These are phyloP conservation scores for Ajuga chamaepitys DNA, from an alignment of 257 asterid genomes.

Conservation along the genomic window DNA sequence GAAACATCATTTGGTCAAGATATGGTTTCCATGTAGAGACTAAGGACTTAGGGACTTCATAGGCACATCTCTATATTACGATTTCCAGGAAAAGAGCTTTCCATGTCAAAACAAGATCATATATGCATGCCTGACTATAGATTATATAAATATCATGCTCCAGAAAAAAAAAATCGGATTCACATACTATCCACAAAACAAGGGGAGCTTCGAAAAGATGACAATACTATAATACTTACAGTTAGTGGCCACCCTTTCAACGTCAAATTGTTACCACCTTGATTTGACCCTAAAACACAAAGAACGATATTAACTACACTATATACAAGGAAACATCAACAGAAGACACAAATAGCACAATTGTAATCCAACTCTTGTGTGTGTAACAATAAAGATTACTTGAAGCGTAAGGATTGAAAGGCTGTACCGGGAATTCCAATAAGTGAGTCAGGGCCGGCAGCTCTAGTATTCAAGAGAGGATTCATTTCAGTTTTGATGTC, in stretches of 20 bases:
- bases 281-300: slow-evolving; percentile 73
- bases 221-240: slow-evolving; percentile 40
- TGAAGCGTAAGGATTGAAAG: not conserved
- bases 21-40: too few species aligned
- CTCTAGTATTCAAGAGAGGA: slow-evolving; percentile 72
- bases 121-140: not conserved
- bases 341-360: not conserved
- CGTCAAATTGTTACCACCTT: slow-evolving; percentile 89
- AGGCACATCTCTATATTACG: too few species aligned
- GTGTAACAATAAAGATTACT: not conserved
- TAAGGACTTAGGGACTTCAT: too few species aligned
- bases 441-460: slow-evolving; percentile 75
- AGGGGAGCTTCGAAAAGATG: not conserved
- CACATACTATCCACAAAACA: not conserved
- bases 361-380: not conserved
- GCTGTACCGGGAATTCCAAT: slow-evolving; percentile 80
- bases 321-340: slow-evolving; percentile 6
- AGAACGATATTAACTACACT: slow-evolving; percentile 13
- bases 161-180: not conserved
- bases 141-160: not conserved
- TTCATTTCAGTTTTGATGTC: slow-evolving; percentile 89
- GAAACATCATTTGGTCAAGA: too few species aligned
- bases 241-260: slow-evolving; percentile 99
- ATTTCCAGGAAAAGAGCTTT: too few species aligned
- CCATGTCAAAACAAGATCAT: too few species aligned